Evolutionary conservation across 2,329 filamentous ascomycete genomes (phyloP).

Genomic region (Hypoxylon sp.): DNA sequence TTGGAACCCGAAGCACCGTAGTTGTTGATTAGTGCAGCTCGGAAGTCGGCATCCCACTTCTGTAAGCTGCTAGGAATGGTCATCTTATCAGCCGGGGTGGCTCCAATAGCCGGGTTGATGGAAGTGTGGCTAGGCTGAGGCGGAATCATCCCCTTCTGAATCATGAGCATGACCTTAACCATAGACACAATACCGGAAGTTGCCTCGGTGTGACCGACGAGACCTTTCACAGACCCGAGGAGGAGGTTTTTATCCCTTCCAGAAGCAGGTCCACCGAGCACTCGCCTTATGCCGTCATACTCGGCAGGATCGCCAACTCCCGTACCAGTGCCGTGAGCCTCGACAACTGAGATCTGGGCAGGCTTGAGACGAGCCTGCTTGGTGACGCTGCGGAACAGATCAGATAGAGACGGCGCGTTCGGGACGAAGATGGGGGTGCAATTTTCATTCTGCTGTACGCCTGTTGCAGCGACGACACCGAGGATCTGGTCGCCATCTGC

Average conservation of each 20-base stretch:
- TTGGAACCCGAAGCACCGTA: constrained; percentile 57
- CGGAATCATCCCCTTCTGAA: constrained; percentile 50
- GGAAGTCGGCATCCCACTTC: constrained; percentile 44
- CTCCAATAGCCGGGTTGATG: constrained; percentile 48
- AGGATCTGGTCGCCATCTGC: constrained; percentile 61
- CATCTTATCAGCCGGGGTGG: constrained; percentile 41
- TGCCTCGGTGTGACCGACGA: constrained; percentile 54
- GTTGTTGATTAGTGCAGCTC: constrained; percentile 53
- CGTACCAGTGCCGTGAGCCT: constrained; percentile 62
- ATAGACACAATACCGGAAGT: constrained; percentile 50
- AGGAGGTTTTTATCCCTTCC: constrained; percentile 29
- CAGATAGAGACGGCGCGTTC: constrained; percentile 50
- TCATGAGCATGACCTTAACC: constrained; percentile 53
- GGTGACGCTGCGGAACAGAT: constrained; percentile 53
- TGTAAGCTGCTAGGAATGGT: constrained; percentile 35
- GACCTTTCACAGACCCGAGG: constrained; percentile 52
- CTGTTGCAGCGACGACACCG: constrained; percentile 57
- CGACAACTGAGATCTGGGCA: constrained; percentile 51
- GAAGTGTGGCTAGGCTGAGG: constrained; percentile 52
- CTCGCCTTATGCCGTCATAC: constrained; percentile 47
- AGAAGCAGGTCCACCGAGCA: constrained; percentile 50
- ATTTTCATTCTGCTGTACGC: constrained; percentile 59
- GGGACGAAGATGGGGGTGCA: constrained; percentile 59
- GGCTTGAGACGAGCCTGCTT: constrained; percentile 44
- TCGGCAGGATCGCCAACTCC: constrained; percentile 55